These are phyloP conservation scores for Ogataea ramenticola DNA, from an alignment of 805 yeast genomes.

Conservation along the genomic window DNA sequence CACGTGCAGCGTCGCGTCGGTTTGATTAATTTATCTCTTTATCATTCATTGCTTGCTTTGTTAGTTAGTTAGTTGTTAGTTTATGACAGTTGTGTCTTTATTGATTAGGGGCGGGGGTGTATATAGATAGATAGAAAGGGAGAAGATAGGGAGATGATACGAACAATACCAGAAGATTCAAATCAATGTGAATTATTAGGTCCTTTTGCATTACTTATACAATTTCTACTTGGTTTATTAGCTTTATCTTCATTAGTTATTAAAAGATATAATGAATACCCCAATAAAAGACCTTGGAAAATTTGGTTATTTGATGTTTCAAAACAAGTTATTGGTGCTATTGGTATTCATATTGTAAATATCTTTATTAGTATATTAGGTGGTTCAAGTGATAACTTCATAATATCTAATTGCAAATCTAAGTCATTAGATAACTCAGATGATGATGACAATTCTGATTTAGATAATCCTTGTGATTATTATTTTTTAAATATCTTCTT, in stretches of 20 bases:
- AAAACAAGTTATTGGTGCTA: slow-evolving; percentile 83
- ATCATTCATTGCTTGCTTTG: no score
- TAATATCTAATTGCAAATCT: no score
- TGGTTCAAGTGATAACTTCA: slow-evolving; percentile 17
- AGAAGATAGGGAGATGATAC: no score
- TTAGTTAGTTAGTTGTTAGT: no score
- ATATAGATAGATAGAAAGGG: no score
- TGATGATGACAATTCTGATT: slow-evolving; percentile 6
- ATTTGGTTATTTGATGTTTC: slow-evolving; percentile 88
- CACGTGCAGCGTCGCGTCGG: no score
- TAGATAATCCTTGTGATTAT: slow-evolving; percentile 81
- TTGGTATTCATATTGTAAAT: slow-evolving; percentile 77
- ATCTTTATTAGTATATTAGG: slow-evolving; percentile 61
- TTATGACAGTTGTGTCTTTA: no score
- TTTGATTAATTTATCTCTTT: no score
- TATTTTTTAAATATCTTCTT: slow-evolving; percentile 81
- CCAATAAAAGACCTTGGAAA: slow-evolving; percentile 67
- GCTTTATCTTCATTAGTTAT: slow-evolving; percentile 67
- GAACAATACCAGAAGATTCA: neutral
- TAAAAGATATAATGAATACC: slow-evolving; percentile 68
- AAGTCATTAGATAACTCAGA: neutral
- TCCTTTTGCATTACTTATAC: slow-evolving; percentile 78
- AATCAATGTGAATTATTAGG: slow-evolving; percentile 65
- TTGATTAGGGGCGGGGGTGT: no score
- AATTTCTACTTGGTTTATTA: slow-evolving; percentile 65